Evolutionary conservation across 75 land plant genomes (phyloP), one percentile per base, ranked within the genome.

Genomic region (Isoetes taiwanensis): DNA sequence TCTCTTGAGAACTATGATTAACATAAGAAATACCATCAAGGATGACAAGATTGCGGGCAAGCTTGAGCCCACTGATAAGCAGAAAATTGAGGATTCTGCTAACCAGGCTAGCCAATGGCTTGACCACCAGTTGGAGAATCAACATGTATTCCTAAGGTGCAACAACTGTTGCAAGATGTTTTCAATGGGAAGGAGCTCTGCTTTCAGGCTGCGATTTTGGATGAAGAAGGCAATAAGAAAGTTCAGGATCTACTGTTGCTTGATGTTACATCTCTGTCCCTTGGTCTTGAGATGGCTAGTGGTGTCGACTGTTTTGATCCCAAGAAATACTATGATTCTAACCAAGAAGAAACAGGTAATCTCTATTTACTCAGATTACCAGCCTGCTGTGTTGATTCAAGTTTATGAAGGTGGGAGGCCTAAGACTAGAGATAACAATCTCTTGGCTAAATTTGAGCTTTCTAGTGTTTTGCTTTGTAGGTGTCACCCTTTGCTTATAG

Each of bases 21-120:
- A 52, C 57, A 63, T 67, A 69, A 64, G 70, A 16, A 67, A 50
- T 23, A 64, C 69, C 16, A 66, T 67, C 37, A 64, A 34, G 69
- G 70, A 67, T 33, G 70, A 52, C 23, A 55, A 43, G 62, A 53
- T 54, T 16, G 57, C 32, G 12, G 25, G 61, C 61, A 57, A 58
- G 34, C 71, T 65, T 1, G 32, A 19, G 27, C 41, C 63, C 6
- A 57, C 40, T 1, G 56, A 34, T 32, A 53, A 28, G 43, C 38
- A 71, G 63, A 58, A 65, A 56, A 58, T 71, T n/a, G 69, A 71
- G 62, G 63, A 58, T 1, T 63, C 61, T 2, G 35, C 65, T 9
- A 57, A 71, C 2, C 28, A 28, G 28, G 71, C 71, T 11, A 48
- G 57, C 10, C 43, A 50, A 25, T 71, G 73, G 73, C 20, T 65